Evolutionary conservation across 306 rosid genomes (phyloP).

Genomic region (Lotus japonicus): DNA sequence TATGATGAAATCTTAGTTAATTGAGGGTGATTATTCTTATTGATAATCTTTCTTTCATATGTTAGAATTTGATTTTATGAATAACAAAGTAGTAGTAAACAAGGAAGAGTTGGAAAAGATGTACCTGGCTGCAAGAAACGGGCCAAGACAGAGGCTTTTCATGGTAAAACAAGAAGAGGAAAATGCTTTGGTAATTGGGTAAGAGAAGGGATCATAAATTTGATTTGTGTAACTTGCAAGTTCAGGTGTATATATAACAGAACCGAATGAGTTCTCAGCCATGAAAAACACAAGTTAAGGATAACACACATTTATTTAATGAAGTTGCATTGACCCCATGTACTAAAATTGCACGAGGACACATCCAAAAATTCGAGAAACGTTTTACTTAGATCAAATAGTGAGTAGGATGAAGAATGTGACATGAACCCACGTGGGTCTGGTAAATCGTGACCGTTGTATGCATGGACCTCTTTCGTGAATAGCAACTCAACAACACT

Average conservation of each 20-base stretch:
- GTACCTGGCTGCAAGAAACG: constrained; percentile 27
- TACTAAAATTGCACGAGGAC: not conserved
- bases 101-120: not conserved
- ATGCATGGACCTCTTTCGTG: too few species aligned
- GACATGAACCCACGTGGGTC: not conserved
- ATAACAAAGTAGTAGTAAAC: not conserved
- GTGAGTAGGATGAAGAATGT: not conserved
- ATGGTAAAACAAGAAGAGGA: constrained; percentile 17
- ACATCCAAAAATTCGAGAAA: not conserved
- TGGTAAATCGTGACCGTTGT: constrained; percentile 3
- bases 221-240: not conserved
- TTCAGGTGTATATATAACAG: too few species aligned
- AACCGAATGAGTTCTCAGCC: constrained; percentile 1
- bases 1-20: not conserved
- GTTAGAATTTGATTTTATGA: not conserved
- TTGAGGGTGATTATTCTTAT: not conserved
- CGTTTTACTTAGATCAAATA: not conserved
- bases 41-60: constrained; percentile 7
- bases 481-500: not conserved
- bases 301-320: not conserved
- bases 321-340: not conserved
- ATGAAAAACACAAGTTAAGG: not conserved
- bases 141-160: constrained; percentile 20
- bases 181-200: not conserved
- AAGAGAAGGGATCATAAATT: not conserved